Evolutionary conservation across 208 protist species (phyloP).

Genomic region (Trypanosoma cruzi): DNA sequence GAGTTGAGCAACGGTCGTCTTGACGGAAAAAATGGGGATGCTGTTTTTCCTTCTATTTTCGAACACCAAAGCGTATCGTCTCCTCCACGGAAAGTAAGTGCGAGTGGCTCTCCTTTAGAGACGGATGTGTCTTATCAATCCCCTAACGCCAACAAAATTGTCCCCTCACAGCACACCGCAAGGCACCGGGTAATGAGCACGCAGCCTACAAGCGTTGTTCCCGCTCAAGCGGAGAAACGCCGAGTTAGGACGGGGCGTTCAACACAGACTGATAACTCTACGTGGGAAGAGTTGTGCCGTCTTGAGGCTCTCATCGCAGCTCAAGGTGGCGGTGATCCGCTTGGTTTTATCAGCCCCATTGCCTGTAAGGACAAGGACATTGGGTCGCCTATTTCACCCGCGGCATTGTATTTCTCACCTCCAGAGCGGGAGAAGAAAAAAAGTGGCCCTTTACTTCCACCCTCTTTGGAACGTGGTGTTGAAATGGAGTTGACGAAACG

Average conservation of each 20-base stretch:
- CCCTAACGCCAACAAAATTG: neutral
- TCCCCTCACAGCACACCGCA: neutral
- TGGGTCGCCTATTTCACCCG: constrained; percentile 12
- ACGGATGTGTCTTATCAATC: neutral
- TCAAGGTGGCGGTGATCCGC: neutral
- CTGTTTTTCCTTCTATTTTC: neutral
- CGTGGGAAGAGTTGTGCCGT: neutral
- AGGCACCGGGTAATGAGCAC: neutral
- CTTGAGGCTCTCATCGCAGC: neutral
- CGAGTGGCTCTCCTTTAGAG: neutral
- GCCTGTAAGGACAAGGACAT: neutral
- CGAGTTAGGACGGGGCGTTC: neutral
- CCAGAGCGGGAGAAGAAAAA: neutral
- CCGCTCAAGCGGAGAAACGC: neutral
- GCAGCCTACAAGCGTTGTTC: neutral
- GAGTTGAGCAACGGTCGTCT: too few relatives aligned
- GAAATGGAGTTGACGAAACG: constrained; percentile 11
- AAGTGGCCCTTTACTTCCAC: neutral
- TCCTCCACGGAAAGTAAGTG: neutral
- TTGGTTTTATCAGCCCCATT: constrained; percentile 29
- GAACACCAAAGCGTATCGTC: neutral
- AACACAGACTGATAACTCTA: constrained; percentile 13
- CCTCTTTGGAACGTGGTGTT: constrained; percentile 7
- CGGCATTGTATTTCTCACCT: neutral
- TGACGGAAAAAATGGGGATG: neutral